Evolutionary conservation across 208 protist genomes (phyloP), one percentile per base, ranked within the genome.

Genomic region (Leishmania guyanensis): DNA sequence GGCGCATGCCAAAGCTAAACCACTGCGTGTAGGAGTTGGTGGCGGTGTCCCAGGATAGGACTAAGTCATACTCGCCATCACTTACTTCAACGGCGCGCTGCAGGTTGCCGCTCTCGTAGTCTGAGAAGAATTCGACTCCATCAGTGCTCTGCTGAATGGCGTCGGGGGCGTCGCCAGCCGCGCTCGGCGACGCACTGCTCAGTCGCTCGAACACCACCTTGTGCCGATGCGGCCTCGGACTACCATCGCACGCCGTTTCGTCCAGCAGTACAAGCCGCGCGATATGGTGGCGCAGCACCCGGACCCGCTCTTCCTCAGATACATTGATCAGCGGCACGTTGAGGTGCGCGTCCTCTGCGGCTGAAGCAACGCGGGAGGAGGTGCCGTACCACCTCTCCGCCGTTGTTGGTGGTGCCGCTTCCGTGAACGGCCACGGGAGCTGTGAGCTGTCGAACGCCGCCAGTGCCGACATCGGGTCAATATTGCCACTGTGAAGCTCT

Each of bases 1-100:
- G 78, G 33, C 79, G 74, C 6, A 99, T 82, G 53, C 84, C 82
- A 79, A 99, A 99, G 90, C 93, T 99, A 82, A 98, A 99, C 99
- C 99, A 99, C 91, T 99, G 99, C 58, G 97, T 98, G 90, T 98
- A 98, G 46, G 93, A 95, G 74, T 92, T 93, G 14, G 98, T 99
- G 60, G 98, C 95, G 12, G 98, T 96, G 90, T 99, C 99, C 72
- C 94, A 90, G 29, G 84, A 85, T 10, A 99, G 87, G 16, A 99
- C 86, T 17, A 99, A 86, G 84, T 99, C 97, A 90, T 99, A 99
- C 89, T 99, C 98, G 43, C 79, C 75, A 46, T 87, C 88, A 22
- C 87, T 84, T 66, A 99, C 90, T 68, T 92, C 93, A 53, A 99
- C 84, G 6, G 95, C 98, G 1, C 96, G 87, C 79, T 94, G 86